Percentiles rank a stretch among this genome's conserved stretches.
Evolutionary conservation across 805 yeast species (phyloP).

Genomic region (Debaryomyces prosopidis): DNA sequence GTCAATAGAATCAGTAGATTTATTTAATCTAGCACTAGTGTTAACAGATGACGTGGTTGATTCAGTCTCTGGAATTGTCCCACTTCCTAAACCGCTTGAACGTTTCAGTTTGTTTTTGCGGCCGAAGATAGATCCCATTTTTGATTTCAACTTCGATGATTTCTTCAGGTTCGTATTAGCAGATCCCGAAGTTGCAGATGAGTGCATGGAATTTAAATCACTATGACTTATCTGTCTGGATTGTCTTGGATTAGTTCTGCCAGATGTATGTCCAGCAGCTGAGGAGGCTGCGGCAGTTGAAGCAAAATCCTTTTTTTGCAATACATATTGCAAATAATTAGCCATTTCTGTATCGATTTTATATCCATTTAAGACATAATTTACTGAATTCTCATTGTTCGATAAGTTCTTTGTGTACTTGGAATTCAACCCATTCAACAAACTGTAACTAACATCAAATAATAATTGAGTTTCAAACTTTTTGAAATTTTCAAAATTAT

Average conservation of each 20-base stretch:
- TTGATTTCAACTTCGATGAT: conserved; percentile 56
- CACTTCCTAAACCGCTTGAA: conserved; percentile 11
- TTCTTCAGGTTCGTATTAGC: conserved; percentile 15
- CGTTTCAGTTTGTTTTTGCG: conserved; percentile 44
- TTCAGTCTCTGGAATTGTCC: conserved; percentile 35
- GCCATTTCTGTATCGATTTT: conserved; percentile 40
- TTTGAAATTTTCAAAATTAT: conserved; percentile 74
- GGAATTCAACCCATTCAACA: conserved; percentile 43
- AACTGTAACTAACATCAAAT: conserved; percentile 65
- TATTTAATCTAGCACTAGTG: background rate
- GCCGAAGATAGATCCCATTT: conserved; percentile 75
- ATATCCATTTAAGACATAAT: conserved; percentile 54
- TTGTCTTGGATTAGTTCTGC: background rate
- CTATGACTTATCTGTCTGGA: background rate
- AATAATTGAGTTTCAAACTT: conserved; percentile 53
- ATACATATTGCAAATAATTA: conserved; percentile 33
- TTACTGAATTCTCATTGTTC: conserved; percentile 62
- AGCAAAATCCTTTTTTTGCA: conserved; percentile 17
- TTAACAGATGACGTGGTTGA: conserved; percentile 17
- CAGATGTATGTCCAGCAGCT: background rate
- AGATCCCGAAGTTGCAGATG: conserved; percentile 1
- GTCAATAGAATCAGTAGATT: conserved; percentile 8
- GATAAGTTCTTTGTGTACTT: conserved; percentile 23
- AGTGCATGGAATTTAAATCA: conserved; percentile 5
- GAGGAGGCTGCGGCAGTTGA: background rate